These are phyloP conservation scores for Arabis hirsuta DNA, from an alignment of 345 rosid species.

Conservation along the genomic window DNA sequence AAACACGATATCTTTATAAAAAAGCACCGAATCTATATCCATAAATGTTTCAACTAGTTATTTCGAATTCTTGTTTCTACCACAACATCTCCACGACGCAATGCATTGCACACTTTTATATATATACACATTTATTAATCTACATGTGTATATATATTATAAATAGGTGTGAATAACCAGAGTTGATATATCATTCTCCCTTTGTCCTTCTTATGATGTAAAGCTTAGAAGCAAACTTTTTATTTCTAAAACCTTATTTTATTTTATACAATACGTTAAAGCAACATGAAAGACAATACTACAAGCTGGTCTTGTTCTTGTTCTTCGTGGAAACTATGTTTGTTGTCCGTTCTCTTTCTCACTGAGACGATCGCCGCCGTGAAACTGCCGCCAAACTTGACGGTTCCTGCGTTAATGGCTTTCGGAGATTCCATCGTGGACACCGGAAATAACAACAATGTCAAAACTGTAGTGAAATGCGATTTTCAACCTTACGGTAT, in stretches of 20 bases:
- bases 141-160: constrained; percentile 4
- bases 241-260: neutral
- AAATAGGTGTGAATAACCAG: constrained; percentile 8
- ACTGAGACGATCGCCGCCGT: constrained; percentile 17
- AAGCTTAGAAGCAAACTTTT: constrained; percentile 14
- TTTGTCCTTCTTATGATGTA: constrained; percentile 21
- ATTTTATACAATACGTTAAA: neutral
- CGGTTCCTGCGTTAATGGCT: constrained; percentile 48
- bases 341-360: constrained; percentile 31
- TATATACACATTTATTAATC: neutral
- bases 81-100: constrained; percentile 25
- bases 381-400: constrained; percentile 40
- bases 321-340: constrained; percentile 31
- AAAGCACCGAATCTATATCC: neutral
- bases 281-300: constrained; percentile 32
- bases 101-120: neutral
- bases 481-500: constrained; percentile 62
- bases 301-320: constrained; percentile 31
- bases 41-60: neutral
- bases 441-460: constrained; percentile 60
- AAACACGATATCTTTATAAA: too few relatives aligned
- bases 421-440: constrained; percentile 67
- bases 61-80: constrained; percentile 10
- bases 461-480: constrained; percentile 47
- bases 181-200: constrained; percentile 1